Conservation (phyloP, 805 yeast genomes). For the Suhomyces emberorum region DNA sequence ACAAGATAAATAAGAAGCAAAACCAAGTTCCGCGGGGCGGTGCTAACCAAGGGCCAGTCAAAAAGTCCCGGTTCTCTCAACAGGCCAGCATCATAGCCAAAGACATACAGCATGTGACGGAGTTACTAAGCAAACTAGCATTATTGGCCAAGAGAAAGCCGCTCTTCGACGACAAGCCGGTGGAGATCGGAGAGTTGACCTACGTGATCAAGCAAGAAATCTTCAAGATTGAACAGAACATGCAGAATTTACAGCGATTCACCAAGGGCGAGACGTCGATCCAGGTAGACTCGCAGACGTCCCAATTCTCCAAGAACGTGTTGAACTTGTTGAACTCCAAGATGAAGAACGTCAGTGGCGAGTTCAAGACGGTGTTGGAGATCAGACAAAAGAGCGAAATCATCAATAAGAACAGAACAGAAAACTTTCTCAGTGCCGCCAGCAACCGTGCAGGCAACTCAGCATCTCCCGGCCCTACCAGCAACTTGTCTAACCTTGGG, state of each 20-base stretch:
- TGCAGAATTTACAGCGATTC: slow-evolving; percentile 58
- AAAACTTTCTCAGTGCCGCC: slow-evolving; percentile 66
- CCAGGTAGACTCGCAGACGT: slow-evolving; percentile 56
- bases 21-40: slow-evolving; percentile 8
- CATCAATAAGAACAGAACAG: slow-evolving; percentile 76
- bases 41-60: slow-evolving; percentile 14
- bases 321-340: slow-evolving; percentile 83
- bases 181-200: slow-evolving; percentile 89
- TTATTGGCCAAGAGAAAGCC: slow-evolving; percentile 85
- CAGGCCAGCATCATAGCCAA: slow-evolving; percentile 83
- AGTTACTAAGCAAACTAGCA: slow-evolving; percentile 75
- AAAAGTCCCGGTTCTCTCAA: slow-evolving; percentile 40
- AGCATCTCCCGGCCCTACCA: slow-evolving; percentile 22
- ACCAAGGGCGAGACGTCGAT: slow-evolving; percentile 44
- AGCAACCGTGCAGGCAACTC: slow-evolving; percentile 21
- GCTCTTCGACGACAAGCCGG: slow-evolving; percentile 88
- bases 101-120: slow-evolving; percentile 85
- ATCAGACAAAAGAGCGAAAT: slow-evolving; percentile 81
- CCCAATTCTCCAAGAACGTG: slow-evolving; percentile 78
- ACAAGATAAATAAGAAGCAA: slow-evolving; percentile 52
- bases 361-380: slow-evolving; percentile 86
- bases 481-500: slow-evolving; percentile 19
- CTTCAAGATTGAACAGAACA: slow-evolving; percentile 69
- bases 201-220: slow-evolving; percentile 85
- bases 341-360: slow-evolving; percentile 88